These are phyloP conservation scores for Globisporangium polare DNA, from an alignment of 352 stramenopile species.

Conservation along the genomic window DNA sequence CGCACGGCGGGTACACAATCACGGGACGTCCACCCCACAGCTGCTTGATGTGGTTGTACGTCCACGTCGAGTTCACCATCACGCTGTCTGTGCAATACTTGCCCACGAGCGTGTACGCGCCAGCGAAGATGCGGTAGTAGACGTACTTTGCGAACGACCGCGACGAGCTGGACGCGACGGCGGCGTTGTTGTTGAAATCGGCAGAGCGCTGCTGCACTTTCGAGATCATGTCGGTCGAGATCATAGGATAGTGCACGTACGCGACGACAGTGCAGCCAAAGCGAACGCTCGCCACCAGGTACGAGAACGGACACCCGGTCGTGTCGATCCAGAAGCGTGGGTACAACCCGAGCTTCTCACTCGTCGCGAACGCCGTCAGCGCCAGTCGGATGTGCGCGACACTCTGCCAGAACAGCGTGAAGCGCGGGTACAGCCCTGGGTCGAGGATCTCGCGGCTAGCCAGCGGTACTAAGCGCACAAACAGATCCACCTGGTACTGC, in stretches of 20 bases:
- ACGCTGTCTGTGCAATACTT: constrained; percentile 82
- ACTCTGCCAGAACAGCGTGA: constrained; percentile 97
- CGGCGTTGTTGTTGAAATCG: constrained; percentile 93
- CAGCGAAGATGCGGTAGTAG: constrained; percentile 95
- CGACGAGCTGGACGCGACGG: constrained; percentile 73
- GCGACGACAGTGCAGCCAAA: constrained; percentile 85
- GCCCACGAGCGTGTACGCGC: constrained; percentile 88
- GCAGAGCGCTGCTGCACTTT: constrained; percentile 88
- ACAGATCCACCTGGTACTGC: constrained; percentile 38
- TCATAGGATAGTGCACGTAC: constrained; percentile 99
- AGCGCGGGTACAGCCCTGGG: constrained; percentile 72
- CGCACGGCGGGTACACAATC: constrained; percentile 96
- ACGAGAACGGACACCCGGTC: constrained; percentile 97
- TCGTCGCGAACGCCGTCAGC: constrained; percentile 75
- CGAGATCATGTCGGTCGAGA: constrained; percentile 98
- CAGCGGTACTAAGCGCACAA: constrained; percentile 77
- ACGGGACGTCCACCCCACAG: constrained; percentile 86
- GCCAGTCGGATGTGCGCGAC: constrained; percentile 92
- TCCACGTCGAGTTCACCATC: constrained; percentile 99
- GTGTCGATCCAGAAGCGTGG: constrained; percentile 96
- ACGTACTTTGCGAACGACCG: constrained; percentile 92
- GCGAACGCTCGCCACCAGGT: constrained; percentile 87
- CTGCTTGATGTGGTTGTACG: constrained; percentile 91
- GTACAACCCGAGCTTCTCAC: constrained; percentile 36
- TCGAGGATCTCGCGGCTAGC: constrained; percentile 65